Conservation (phyloP, 768 basidiomycete species). For the Fomitopsis serialis region DNA sequence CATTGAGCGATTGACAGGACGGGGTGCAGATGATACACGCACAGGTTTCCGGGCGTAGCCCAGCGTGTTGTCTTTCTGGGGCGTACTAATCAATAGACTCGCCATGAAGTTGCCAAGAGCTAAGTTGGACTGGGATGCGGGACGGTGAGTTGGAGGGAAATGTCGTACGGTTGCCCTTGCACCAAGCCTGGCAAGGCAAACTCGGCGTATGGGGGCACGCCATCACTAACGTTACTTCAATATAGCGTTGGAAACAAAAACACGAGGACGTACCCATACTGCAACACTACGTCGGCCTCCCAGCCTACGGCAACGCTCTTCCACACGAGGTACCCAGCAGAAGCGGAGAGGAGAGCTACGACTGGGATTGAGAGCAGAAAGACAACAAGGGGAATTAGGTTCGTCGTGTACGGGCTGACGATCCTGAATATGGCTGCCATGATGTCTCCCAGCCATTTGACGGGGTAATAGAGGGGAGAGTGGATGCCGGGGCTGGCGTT, state of each 20-base stretch:
- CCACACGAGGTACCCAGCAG: constrained; percentile 75
- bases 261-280: constrained; percentile 80
- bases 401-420: constrained; percentile 51
- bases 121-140: constrained; percentile 60
- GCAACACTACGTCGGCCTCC: constrained; percentile 63
- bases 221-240: constrained; percentile 42
- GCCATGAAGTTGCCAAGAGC: constrained; percentile 86
- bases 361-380: constrained; percentile 60
- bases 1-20: background rate
- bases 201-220: constrained; percentile 57
- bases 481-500: constrained; percentile 13
- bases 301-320: constrained; percentile 64
- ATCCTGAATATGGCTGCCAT: constrained; percentile 25
- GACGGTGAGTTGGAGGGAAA: constrained; percentile 65
- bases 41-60: constrained; percentile 60
- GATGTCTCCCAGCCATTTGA: constrained; percentile 19
- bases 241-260: background rate
- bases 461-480: constrained; percentile 18
- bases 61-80: constrained; percentile 56
- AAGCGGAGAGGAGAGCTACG: constrained; percentile 50
- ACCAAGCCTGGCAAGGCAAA: constrained; percentile 45
- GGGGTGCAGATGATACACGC: constrained; percentile 30
- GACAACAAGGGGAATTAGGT: constrained; percentile 60
- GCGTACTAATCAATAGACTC: constrained; percentile 50
- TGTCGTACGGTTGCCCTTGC: constrained; percentile 65